Evolutionary conservation across 2,329 filamentous ascomycete genomes (phyloP).

Genomic region (Teratosphaeria destructans): DNA sequence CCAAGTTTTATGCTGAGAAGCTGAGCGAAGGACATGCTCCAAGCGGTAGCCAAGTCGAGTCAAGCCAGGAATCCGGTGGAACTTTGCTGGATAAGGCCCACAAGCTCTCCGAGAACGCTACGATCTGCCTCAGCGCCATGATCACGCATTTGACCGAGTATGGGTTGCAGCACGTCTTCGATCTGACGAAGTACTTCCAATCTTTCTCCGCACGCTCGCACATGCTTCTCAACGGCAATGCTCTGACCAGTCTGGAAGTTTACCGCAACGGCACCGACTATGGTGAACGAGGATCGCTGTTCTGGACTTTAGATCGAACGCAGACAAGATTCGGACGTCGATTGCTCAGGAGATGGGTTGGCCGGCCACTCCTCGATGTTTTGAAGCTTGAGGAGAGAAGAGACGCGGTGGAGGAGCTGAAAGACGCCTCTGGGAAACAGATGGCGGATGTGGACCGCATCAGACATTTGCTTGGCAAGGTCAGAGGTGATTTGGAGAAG

Average conservation of each 20-base stretch:
- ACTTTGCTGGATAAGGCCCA: slow-evolving; percentile 76
- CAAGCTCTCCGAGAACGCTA: slow-evolving; percentile 73
- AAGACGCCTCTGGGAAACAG: slow-evolving; percentile 48
- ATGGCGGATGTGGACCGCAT: slow-evolving; percentile 62
- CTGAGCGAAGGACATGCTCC: slow-evolving; percentile 45
- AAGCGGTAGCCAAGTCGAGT: slow-evolving; percentile 32
- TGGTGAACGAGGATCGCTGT: slow-evolving; percentile 73
- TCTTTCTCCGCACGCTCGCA: slow-evolving; percentile 89
- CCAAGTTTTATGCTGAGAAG: slow-evolving; percentile 84
- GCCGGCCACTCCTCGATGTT: slow-evolving; percentile 73
- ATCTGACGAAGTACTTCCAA: slow-evolving; percentile 93
- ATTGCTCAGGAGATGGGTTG: slow-evolving; percentile 88
- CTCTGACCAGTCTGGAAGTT: slow-evolving; percentile 83
- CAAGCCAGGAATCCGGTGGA: slow-evolving; percentile 31
- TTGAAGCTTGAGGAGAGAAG: slow-evolving; percentile 65
- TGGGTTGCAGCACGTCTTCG: slow-evolving; percentile 87
- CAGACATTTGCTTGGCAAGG: slow-evolving; percentile 57
- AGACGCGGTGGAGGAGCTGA: slow-evolving; percentile 75
- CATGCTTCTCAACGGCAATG: slow-evolving; percentile 94
- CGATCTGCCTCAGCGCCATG: slow-evolving; percentile 90
- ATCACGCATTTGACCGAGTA: slow-evolving; percentile 88
- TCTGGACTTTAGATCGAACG: slow-evolving; percentile 93
- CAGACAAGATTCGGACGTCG: slow-evolving; percentile 81
- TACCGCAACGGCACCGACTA: slow-evolving; percentile 92
- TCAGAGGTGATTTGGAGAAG: slow-evolving; percentile 77